Base-by-base conservation (phyloP, 1,284 basidiomycete species). In the Pterula multifida region DNA sequence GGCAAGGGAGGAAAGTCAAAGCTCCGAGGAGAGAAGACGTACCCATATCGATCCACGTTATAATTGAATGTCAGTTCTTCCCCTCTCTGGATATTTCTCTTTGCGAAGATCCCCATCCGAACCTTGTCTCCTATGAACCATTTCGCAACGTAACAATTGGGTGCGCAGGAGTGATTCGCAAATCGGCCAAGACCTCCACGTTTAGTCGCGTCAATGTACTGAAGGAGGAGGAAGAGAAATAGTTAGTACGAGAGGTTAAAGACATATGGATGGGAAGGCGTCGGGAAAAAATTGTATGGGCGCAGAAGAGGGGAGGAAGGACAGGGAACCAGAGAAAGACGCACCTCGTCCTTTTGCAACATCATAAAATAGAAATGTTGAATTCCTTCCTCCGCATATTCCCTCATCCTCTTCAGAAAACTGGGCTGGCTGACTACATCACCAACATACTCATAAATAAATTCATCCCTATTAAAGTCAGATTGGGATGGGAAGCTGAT, bases 281-380 rank as follows among this genome's bases (percentile, higher is more conserved):
- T 3, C 24, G 39, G 46, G 25, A 55, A 45, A 23, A 50, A 44
- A 50, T 25, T 13, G 45, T 11, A 23, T 9, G 26, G 26, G 26
- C 23, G 52, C 26, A n/a, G 46, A 26, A 28, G 26, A 42, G n/a
- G n/a, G n/a, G n/a, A n/a, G n/a, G n/a, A n/a, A n/a, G n/a, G n/a
- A n/a, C n/a, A n/a, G n/a, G 19, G 23, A 32, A 39, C 17, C 44
- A 23, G 42, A 26, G 17, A 47, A 21, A 6, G 6, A 58, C 80
- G 54, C 55, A 91, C 91, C 76, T 98, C 93, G 58, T 97, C 93
- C 60, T 90, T 92, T 66, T 98, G 96, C 51, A 98, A 68, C 89
- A 97, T 95, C 96, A 98, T 99, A 62, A 99, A 99, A 68, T 98
- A 99, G 61, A 98, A 99, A 66, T 98, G 95, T 51, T 81, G 75